These are phyloP conservation scores for Populus tomentosa DNA, from an alignment of 441 rosid genomes.

Conservation along the genomic window DNA sequence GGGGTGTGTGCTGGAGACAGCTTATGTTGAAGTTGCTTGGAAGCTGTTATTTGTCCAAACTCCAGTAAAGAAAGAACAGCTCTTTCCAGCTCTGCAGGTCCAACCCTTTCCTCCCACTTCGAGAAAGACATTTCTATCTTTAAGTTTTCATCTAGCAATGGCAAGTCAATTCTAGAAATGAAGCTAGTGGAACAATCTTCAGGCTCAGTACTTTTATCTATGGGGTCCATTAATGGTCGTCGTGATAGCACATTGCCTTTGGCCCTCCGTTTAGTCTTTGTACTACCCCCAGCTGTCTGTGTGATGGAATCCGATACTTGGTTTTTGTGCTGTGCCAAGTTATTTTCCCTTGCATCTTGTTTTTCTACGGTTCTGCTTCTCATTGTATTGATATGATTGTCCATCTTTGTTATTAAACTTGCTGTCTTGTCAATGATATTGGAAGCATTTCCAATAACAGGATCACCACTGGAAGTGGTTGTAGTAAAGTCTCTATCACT, in stretches of 20 bases:
- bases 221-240: slow-evolving; percentile 50
- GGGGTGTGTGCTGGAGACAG: slow-evolving; percentile 74
- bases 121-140: slow-evolving; percentile 72
- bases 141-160: slow-evolving; percentile 61
- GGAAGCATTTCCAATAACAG: slow-evolving; percentile 44
- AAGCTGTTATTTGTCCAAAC: slow-evolving; percentile 95
- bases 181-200: slow-evolving; percentile 52
- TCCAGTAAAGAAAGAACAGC: slow-evolving; percentile 94
- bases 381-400: slow-evolving; percentile 74
- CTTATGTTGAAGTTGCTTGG: slow-evolving; percentile 95
- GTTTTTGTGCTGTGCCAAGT: slow-evolving; percentile 46
- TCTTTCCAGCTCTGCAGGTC: slow-evolving; percentile 83
- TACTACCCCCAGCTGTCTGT: slow-evolving; percentile 40
- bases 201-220: slow-evolving; percentile 50
- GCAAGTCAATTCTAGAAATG: slow-evolving; percentile 54
- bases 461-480: slow-evolving; percentile 38
- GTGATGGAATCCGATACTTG: slow-evolving; percentile 53
- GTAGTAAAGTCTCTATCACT: slow-evolving; percentile 57
- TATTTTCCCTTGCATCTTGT: slow-evolving; percentile 56
- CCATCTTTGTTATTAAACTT: slow-evolving; percentile 85
- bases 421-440: slow-evolving; percentile 88
- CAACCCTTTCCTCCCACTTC: slow-evolving; percentile 96
- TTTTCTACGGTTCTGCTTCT: slow-evolving; percentile 57
- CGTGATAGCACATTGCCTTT: slow-evolving; percentile 68
- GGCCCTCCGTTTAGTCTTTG: slow-evolving; percentile 77